Percentiles rank a stretch among this genome's conserved stretches.
These are phyloP conservation scores for Pseudocercospora eumusae DNA, from an alignment of 2,329 filamentous ascomycete genomes.

Conservation along the genomic window DNA sequence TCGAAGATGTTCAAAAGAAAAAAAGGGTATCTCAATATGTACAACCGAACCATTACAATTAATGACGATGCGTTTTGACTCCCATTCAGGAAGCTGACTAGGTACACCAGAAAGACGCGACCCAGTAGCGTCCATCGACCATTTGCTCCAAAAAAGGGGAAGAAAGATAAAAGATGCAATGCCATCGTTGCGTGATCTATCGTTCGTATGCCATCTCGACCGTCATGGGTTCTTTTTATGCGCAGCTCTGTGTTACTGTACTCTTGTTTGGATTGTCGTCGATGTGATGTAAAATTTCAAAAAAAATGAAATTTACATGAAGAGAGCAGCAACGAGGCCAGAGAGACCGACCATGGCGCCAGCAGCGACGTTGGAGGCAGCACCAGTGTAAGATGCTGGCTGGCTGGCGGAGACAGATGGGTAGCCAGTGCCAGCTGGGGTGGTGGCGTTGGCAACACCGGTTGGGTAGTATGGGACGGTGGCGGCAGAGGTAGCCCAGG, in stretches of 20 bases:
- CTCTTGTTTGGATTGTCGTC: not conserved
- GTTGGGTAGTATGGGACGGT: slow-evolving; percentile 19
- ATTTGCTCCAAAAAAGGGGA: slow-evolving; percentile 3
- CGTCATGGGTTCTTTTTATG: slow-evolving; percentile 7
- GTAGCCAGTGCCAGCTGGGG: slow-evolving; percentile 21
- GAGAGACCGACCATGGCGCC: slow-evolving; percentile 24
- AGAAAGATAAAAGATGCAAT: slow-evolving; percentile 9
- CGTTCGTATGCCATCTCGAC: slow-evolving; percentile 11
- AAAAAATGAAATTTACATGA: slow-evolving; percentile 23
- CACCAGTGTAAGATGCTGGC: slow-evolving; percentile 28
- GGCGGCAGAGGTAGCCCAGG: slow-evolving; percentile 4
- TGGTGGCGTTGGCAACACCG: slow-evolving; percentile 21
- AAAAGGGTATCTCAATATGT: slow-evolving; percentile 11
- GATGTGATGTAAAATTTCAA: not conserved
- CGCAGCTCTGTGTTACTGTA: slow-evolving; percentile 11
- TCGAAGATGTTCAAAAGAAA: not conserved
- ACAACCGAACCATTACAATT: slow-evolving; percentile 12
- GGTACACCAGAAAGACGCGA: not conserved
- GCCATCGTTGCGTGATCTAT: slow-evolving; percentile 11
- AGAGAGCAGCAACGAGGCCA: slow-evolving; percentile 28
- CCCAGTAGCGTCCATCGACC: not conserved
- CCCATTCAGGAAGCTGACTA: not conserved
- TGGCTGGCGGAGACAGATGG: slow-evolving; percentile 14
- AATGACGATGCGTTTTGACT: slow-evolving; percentile 1
- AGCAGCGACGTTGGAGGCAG: slow-evolving; percentile 24